phyloP scores from a whole-genome alignment of 176 grass and related monocot genomes.

The Puya raimondii region DNA sequence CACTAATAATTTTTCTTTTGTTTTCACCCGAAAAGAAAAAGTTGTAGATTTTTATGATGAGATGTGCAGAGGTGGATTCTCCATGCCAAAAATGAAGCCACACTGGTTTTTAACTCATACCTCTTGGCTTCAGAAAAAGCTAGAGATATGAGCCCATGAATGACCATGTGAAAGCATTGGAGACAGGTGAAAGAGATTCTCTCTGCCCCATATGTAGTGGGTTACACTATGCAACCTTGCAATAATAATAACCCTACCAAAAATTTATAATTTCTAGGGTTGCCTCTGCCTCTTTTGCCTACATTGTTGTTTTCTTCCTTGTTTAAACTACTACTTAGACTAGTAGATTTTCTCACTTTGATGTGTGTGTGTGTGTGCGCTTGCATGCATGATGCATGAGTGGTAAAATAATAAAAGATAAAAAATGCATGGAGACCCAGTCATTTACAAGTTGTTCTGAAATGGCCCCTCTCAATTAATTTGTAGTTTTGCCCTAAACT shows the following conservation, averaged over 20 bases:
- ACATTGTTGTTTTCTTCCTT: neutral
- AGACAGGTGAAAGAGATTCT: constrained; percentile 42
- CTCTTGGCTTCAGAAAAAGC: neutral
- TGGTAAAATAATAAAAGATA: neutral
- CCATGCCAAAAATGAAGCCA: neutral
- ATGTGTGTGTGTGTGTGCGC: neutral
- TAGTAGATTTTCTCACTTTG: neutral
- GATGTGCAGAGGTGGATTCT: neutral
- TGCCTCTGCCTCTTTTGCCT: neutral
- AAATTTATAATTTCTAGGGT: too few species aligned
- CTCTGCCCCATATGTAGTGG: constrained; percentile 10
- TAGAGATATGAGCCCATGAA: constrained; percentile 7
- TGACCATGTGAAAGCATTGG: constrained; percentile 30
- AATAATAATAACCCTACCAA: constrained; percentile 1
- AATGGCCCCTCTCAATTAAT: too few species aligned
- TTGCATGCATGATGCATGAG: neutral
- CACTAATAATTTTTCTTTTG: too few species aligned
- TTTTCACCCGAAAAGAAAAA: too few species aligned
- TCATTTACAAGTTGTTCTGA: too few species aligned
- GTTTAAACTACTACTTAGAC: neutral
- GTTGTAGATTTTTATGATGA: too few species aligned
- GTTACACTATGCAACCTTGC: constrained; percentile 21
- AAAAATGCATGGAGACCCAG: too few species aligned
- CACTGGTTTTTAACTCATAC: neutral
- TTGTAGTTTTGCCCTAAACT: too few species aligned